These are phyloP conservation scores for slime mould (Dictyostelium discoideum) DNA, from an alignment of 78 protist species.

Conservation along the genomic window dicty_2.7 NC_007091.3:2209001-2209500, in stretches of 20 bases:
- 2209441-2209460: not conserved
- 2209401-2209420: not conserved
- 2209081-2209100: not conserved
- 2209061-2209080: no score
- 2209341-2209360: not conserved
- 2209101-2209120: not conserved
- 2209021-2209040: no score
- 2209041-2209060: no score
- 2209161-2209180: not conserved
- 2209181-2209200: not conserved
- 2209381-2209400: not conserved
- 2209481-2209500: not conserved
- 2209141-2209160: not conserved
- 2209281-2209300: not conserved
- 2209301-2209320: not conserved
- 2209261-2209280: not conserved
- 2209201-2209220: no score
- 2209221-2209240: not conserved
- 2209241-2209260: not conserved
- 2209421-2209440: not conserved
- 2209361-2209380: not conserved
- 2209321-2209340: not conserved
- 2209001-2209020: not conserved
- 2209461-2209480: not conserved
- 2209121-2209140: not conserved